Conservation (phyloP, 2,329 filamentous ascomycete genomes). For the Sodiomyces alkalinus region DNA sequence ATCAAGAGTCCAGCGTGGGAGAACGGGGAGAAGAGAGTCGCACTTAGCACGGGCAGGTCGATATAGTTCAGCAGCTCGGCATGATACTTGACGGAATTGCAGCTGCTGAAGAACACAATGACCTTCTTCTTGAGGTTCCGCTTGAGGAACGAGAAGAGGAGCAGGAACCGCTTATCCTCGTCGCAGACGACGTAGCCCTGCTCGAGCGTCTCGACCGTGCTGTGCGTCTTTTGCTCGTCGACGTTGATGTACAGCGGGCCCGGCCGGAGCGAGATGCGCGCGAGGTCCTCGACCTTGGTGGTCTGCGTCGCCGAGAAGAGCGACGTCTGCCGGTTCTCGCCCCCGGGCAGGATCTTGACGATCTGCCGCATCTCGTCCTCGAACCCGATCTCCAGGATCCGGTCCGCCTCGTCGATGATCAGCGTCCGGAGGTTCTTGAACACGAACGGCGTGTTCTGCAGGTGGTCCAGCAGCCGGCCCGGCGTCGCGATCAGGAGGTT, state of each 20-base stretch:
- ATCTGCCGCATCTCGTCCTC: conserved; percentile 98
- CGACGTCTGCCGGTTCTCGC: conserved; percentile 82
- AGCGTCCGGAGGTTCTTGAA: conserved; percentile 90
- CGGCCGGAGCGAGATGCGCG: conserved; percentile 78
- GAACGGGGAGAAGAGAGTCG: neutral
- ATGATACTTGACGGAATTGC: conserved; percentile 91
- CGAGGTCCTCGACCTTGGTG: conserved; percentile 94
- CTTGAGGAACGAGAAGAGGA: conserved; percentile 90
- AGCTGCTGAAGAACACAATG: conserved; percentile 90
- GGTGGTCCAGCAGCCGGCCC: conserved; percentile 80
- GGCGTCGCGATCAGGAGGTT: conserved; percentile 92
- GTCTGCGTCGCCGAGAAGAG: conserved; percentile 98
- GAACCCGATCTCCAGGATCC: conserved; percentile 93
- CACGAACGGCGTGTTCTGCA: conserved; percentile 81
- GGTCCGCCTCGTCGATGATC: conserved; percentile 92
- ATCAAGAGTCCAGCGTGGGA: neutral
- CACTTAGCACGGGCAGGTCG: conserved; percentile 62
- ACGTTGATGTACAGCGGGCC: conserved; percentile 96
- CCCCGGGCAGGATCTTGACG: conserved; percentile 71
- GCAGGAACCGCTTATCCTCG: conserved; percentile 80
- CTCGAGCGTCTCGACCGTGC: conserved; percentile 84
- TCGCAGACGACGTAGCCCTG: conserved; percentile 94
- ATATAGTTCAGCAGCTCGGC: conserved; percentile 95
- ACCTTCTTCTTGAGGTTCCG: conserved; percentile 90
- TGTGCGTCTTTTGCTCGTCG: conserved; percentile 75